These are phyloP conservation scores for Phytophthora chlamydospora DNA, from an alignment of 352 stramenopile genomes.

Conservation along the genomic window DNA sequence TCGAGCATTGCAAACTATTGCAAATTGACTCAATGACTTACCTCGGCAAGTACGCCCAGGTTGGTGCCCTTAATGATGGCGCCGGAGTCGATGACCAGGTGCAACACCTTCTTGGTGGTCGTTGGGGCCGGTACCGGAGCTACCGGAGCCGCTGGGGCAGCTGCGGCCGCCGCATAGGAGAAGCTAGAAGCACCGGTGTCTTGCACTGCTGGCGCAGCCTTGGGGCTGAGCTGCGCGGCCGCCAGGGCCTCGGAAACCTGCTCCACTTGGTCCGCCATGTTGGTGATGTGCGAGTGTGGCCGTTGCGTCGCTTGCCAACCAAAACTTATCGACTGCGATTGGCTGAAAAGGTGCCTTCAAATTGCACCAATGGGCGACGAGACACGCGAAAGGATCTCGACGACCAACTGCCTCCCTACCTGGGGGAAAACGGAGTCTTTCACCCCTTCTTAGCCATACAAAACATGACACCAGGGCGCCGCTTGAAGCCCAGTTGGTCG, in stretches of 20 bases:
- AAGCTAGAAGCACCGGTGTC: not conserved
- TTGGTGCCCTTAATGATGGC: slow-evolving; percentile 90
- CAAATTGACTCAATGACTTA: slow-evolving; percentile 18
- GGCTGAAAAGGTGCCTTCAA: not conserved
- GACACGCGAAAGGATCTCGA: slow-evolving; percentile 13
- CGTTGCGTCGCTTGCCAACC: slow-evolving; percentile 44
- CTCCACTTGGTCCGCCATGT: slow-evolving; percentile 32
- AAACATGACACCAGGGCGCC: slow-evolving; percentile 1
- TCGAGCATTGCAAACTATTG: not conserved
- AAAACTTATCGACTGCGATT: slow-evolving; percentile 24
- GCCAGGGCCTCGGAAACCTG: slow-evolving; percentile 27
- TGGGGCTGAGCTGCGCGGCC: slow-evolving; percentile 20
- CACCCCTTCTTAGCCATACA: slow-evolving; percentile 15
- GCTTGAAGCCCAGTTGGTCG: slow-evolving; percentile 35
- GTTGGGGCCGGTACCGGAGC: slow-evolving; percentile 1
- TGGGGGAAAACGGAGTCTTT: slow-evolving; percentile 14
- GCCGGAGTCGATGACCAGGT: slow-evolving; percentile 87
- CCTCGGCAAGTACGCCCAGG: slow-evolving; percentile 72
- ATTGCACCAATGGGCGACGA: slow-evolving; percentile 36
- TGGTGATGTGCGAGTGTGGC: slow-evolving; percentile 23
- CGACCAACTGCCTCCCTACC: slow-evolving; percentile 16
- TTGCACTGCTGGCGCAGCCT: slow-evolving; percentile 2
- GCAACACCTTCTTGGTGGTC: slow-evolving; percentile 70
- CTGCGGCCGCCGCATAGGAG: slow-evolving; percentile 19
- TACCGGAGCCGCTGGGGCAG: slow-evolving; percentile 3